phyloP scores from a whole-genome alignment of 805 yeast species.

The Vanderwaltozyma yarrowii region DNA sequence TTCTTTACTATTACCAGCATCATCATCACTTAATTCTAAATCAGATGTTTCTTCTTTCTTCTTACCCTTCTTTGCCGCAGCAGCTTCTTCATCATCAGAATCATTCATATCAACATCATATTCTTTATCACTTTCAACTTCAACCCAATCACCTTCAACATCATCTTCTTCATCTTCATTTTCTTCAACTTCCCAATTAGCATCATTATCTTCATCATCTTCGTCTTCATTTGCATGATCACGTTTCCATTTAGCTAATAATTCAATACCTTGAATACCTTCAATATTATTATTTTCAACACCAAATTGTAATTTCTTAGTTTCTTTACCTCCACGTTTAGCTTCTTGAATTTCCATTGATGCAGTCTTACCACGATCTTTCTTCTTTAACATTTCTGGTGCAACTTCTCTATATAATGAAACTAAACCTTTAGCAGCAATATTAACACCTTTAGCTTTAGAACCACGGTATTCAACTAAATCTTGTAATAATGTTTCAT shows the following conservation, averaged over 20 bases:
- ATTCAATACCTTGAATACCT: slow-evolving; percentile 86
- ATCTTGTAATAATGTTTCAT: slow-evolving; percentile 78
- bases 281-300: slow-evolving; percentile 47
- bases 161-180: slow-evolving; percentile 39
- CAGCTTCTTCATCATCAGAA: slow-evolving; percentile 35
- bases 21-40: slow-evolving; percentile 31
- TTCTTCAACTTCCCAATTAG: slow-evolving; percentile 45
- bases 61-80: slow-evolving; percentile 6
- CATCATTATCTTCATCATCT: slow-evolving; percentile 54
- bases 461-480: slow-evolving; percentile 85
- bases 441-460: slow-evolving; percentile 84
- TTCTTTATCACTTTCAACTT: slow-evolving; percentile 74
- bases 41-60: slow-evolving; percentile 40
- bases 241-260: slow-evolving; percentile 69
- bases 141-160: slow-evolving; percentile 88
- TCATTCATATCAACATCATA: slow-evolving; percentile 44
- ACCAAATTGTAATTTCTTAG: slow-evolving; percentile 52
- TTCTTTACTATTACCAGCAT: no score
- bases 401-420: slow-evolving; percentile 87
- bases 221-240: slow-evolving; percentile 43
- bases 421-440: slow-evolving; percentile 86
- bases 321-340: slow-evolving; percentile 36
- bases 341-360: slow-evolving; percentile 67
- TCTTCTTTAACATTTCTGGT: slow-evolving; percentile 84
- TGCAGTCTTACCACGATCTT: slow-evolving; percentile 91